Percentiles rank a stretch among this genome's conserved stretches.
Conservation (phyloP, 768 basidiomycete genomes). For the Phanerochaete carnosa region DNA sequence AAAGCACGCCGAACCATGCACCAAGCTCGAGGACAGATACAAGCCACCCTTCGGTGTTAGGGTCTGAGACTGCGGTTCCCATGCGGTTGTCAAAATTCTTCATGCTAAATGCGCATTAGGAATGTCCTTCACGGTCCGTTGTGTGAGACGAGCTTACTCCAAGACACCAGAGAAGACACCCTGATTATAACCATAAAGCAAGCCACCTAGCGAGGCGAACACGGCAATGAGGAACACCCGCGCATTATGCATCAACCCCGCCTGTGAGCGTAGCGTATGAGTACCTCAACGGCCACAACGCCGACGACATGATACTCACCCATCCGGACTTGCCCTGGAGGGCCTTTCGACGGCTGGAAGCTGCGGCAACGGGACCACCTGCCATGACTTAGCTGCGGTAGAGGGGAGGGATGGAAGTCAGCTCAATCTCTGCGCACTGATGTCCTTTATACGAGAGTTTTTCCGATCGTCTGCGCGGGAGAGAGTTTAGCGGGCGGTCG, state of each 20-base stretch:
- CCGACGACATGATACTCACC: slow-evolving; percentile 36
- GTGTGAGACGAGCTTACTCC: slow-evolving; percentile 33
- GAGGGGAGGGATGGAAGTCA: slow-evolving; percentile 5
- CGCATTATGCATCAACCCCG: slow-evolving; percentile 63
- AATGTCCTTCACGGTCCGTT: neutral
- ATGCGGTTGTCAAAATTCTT: slow-evolving; percentile 50
- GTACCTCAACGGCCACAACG: neutral
- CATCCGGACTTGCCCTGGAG: slow-evolving; percentile 67
- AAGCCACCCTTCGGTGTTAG: slow-evolving; percentile 64
- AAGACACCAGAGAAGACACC: slow-evolving; percentile 79
- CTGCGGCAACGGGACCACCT: slow-evolving; percentile 37
- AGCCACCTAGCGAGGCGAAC: slow-evolving; percentile 76
- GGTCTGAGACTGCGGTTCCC: slow-evolving; percentile 48
- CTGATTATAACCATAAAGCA: slow-evolving; percentile 63
- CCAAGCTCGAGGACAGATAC: slow-evolving; percentile 73
- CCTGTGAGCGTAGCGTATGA: slow-evolving; percentile 29
- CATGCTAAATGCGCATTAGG: slow-evolving; percentile 35
- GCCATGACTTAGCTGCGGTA: slow-evolving; percentile 32
- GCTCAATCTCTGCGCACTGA: neutral
- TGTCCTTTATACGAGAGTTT: neutral
- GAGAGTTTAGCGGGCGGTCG: neutral
- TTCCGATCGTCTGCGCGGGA: neutral
- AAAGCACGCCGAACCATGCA: slow-evolving; percentile 73
- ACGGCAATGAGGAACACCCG: slow-evolving; percentile 64
- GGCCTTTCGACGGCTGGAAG: slow-evolving; percentile 46